A percentile compares a stretch with the other conserved stretches of the same genome.
Conservation (phyloP, 768 basidiomycete species). For the Leccinum pellstonianum region DNA sequence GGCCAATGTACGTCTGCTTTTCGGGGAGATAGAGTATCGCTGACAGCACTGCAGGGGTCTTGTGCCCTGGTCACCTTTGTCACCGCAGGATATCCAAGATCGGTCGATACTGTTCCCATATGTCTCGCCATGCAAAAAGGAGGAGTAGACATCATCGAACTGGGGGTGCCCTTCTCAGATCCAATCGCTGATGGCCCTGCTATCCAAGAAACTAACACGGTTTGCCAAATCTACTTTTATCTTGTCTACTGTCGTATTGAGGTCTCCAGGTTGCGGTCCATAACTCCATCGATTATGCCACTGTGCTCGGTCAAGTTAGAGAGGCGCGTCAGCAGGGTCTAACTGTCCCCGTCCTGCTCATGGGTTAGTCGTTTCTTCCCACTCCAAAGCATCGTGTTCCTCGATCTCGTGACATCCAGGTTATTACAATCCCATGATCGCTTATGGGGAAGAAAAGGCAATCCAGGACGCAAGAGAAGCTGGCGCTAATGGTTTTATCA, state of each 20-base stretch:
- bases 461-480: constrained; percentile 86
- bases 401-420: constrained; percentile 45
- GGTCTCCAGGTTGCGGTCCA: constrained; percentile 73
- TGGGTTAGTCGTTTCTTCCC: constrained; percentile 19
- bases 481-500: constrained; percentile 95
- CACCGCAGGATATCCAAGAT: constrained; percentile 88
- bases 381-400: background rate
- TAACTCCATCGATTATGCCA: constrained; percentile 74
- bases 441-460: constrained; percentile 93
- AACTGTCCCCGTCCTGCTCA: constrained; percentile 69
- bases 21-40: background rate
- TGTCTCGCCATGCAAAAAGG: constrained; percentile 92
- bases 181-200: constrained; percentile 94
- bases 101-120: constrained; percentile 78
- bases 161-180: constrained; percentile 80
- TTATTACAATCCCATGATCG: constrained; percentile 95
- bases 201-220: constrained; percentile 94
- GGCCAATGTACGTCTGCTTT: constrained; percentile 10
- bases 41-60: constrained; percentile 28
- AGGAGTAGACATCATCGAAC: constrained; percentile 91
- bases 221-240: constrained; percentile 3
- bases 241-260: background rate
- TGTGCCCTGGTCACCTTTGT: constrained; percentile 84
- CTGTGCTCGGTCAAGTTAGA: constrained; percentile 69
- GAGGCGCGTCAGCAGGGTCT: constrained; percentile 84